Base-by-base conservation (phyloP, 805 yeast genomes). In the Ogataea sp. region DNA sequence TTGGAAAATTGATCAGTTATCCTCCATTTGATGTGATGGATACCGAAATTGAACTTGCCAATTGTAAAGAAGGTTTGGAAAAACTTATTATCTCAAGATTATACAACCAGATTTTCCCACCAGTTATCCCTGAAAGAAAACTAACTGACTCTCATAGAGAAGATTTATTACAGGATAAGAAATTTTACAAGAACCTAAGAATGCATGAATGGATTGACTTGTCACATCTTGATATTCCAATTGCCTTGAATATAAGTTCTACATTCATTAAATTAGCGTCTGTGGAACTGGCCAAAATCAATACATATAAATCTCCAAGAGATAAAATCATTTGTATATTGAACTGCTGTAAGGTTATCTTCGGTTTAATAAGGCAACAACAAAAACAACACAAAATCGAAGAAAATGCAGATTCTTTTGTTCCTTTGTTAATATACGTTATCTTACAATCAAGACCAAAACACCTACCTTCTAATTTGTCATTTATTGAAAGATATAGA, bases 371-470 rank as follows among this genome's bases (percentile, higher is more conserved):
- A 35, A 78, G 88, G 45, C 84, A 79, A 43, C 59, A 59, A 37
- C 60, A 55, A 40, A 59, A 56, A 38, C 42, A 45, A 36, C 49
- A 45, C 33, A 61, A 71, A 37, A 70, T 78, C 39, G 83, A 78
- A 42, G 90, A 84, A 49, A 89, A 88, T 48, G 99, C 99, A 0
- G 99, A 93, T 61, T 77, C 84, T 29, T 93, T 93, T 59, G 72
- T 93, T n/a, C 98, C 99, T 0, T 57, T 90, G 32, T 64, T 93
- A 38, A 87, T 93, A 20, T 81, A 79, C 48, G 83, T 90, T 10
- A 73, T 89, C 2, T 58, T 90, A 34, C 80, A 78, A 49, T 78
- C 90, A 2, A 75, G 75, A 40, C 77, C 87, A 1, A 64, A 63
- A 30, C 62, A 77, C 47, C 60, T 93, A n/a, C 70, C 76, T 14